Base-by-base conservation (phyloP, 768 basidiomycete species). In the Phylloporus rhodoxanthus region DNA sequence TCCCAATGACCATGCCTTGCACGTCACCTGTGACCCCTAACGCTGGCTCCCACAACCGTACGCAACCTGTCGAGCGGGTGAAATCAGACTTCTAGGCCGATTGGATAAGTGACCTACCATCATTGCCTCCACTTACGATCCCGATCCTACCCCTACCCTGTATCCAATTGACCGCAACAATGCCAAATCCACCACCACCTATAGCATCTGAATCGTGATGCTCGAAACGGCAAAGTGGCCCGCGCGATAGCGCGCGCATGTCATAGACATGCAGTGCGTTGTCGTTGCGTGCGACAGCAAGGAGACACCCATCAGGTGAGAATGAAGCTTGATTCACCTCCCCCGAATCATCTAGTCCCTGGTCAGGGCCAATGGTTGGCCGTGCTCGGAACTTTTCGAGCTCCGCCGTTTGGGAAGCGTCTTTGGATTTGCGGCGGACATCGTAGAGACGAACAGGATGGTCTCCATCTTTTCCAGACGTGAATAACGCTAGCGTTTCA, bases 191-290 rank as follows among this genome's bases (percentile, higher is more conserved):
- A 20, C 55, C 52, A 5, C 70, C 64, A 15, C 61, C 61, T 10
- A 60, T 50, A 5, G 53, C 45, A 43, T 66, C 63, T 4, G 64
- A 68, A 29, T 69, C 69, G 8, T 64, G 67, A 52, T 87, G 85
- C 36, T 59, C 55, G 57, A 80, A 82, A 15, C 70, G 66, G 48
- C 72, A 75, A 38, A 85, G 57, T 11, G 72, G 64, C 1, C 76
- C 74, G 13, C 68, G 65, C 19, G 68, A 61, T 15, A 83, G 58
- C 59, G 72, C 78, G 10, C 85, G 77, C 2, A 73, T 57, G 60
- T 88, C 85, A 53, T 87, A 87, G 3, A 88, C 62, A 48, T 85
- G 79, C 1, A 71, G 67, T 29, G 60, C 60, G 53, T 85, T 83
- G 59, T 87, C 83, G 38, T 65, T 77, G 37, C 83, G 73, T 4